A percentile compares a stretch with the other conserved stretches of the same genome.
phyloP scores from a whole-genome alignment of 2,329 filamentous ascomycete genomes.

The Rutstroemia sp. region DNA sequence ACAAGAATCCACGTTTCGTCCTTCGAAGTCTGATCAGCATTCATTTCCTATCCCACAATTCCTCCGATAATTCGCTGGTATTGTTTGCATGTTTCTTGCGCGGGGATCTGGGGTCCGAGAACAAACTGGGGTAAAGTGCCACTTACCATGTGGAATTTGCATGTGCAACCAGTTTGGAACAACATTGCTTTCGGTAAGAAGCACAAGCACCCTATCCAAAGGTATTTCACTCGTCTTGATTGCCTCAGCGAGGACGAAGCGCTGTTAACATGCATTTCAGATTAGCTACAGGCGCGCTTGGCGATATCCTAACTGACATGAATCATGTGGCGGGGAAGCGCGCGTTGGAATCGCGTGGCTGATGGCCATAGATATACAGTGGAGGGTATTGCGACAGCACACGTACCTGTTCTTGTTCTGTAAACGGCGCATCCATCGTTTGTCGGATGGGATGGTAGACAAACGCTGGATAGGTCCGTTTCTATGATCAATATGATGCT shows the following conservation, averaged over 20 bases:
- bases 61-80: background rate
- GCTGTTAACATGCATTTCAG: slow-evolving; percentile 17
- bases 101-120: slow-evolving; percentile 7
- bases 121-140: slow-evolving; percentile 12
- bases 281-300: slow-evolving; percentile 16
- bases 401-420: slow-evolving; percentile 29
- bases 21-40: slow-evolving; percentile 11
- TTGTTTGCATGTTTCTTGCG: background rate
- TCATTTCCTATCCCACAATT: background rate
- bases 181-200: slow-evolving; percentile 35
- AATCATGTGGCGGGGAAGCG: too few relatives aligned
- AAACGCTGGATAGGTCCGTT: background rate
- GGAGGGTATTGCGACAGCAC: background rate
- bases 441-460: background rate
- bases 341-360: slow-evolving; percentile 7
- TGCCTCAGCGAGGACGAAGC: slow-evolving; percentile 43
- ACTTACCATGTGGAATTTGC: slow-evolving; percentile 40
- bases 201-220: slow-evolving; percentile 35
- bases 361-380: background rate
- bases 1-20: slow-evolving; percentile 25
- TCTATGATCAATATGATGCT: background rate
- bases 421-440: slow-evolving; percentile 23
- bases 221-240: slow-evolving; percentile 39
- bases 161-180: slow-evolving; percentile 42
- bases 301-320: background rate